phyloP scores from a whole-genome alignment of 176 grass and related monocot genomes.

The Hordeum vulgare region MorexV3_pseudomolecules_assembly NC_058521.1:554055292-554055791 shows the following conservation, averaged over 20 bases:
- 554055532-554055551: neutral
- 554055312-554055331: slow-evolving; percentile 29
- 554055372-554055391: slow-evolving; percentile 5
- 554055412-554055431: neutral
- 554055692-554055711: too few relatives aligned
- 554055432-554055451: neutral
- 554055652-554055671: too few relatives aligned
- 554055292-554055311: slow-evolving; percentile 56
- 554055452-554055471: neutral
- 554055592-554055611: too few relatives aligned
- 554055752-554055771: too few relatives aligned
- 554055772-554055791: too few relatives aligned
- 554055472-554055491: neutral
- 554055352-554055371: slow-evolving; percentile 6
- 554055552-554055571: neutral
- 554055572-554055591: too few relatives aligned
- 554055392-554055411: neutral
- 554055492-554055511: neutral
- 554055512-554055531: slow-evolving; percentile 15
- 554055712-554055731: too few relatives aligned
- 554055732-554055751: too few relatives aligned
- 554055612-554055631: too few relatives aligned
- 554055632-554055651: too few relatives aligned
- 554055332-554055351: neutral
- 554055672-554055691: too few relatives aligned